phyloP scores from a whole-genome alignment of 192 early-diverging fungal species.

The Helicostylum pulchrum region DNA sequence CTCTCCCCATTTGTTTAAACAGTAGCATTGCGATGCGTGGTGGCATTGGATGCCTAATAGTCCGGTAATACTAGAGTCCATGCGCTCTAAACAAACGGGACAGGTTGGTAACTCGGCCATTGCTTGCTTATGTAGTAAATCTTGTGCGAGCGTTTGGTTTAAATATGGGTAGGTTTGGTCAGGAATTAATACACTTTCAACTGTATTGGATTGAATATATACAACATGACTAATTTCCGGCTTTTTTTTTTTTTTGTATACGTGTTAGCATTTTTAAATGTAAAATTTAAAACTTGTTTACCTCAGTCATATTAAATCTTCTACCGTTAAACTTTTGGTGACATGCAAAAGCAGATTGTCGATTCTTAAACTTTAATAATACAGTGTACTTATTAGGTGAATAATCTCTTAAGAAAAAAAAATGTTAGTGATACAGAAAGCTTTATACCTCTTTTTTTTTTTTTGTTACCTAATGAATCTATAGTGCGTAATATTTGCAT shows the following conservation, averaged over 20 bases:
- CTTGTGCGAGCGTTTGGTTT: conserved; percentile 43
- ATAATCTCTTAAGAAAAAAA: conserved; percentile 59
- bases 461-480: conserved; percentile 57
- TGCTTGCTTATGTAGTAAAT: conserved; percentile 1
- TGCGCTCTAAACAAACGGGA: conserved; percentile 93
- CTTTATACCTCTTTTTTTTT: neutral
- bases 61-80: conserved; percentile 88
- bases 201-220: conserved; percentile 67
- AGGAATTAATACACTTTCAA: conserved; percentile 57
- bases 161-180: conserved; percentile 58
- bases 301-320: conserved; percentile 82
- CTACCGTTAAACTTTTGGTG: conserved; percentile 78
- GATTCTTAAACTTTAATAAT: conserved; percentile 72
- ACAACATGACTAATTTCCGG: conserved; percentile 83
- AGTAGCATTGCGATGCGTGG: conserved; percentile 93
- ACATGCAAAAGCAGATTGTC: conserved; percentile 60
- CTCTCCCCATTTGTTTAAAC: conserved; percentile 90
- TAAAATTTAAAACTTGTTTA: conserved; percentile 9
- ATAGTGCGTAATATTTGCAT: conserved; percentile 68
- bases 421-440: neutral
- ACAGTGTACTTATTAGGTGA: conserved; percentile 88
- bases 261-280: neutral
- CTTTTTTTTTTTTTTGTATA: conserved; percentile 26
- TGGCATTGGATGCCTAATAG: conserved; percentile 91
- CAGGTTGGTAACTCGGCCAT: conserved; percentile 83